These are phyloP conservation scores for Eucalyptus lansdowneana DNA, from an alignment of 345 rosid species.

Conservation along the genomic window DNA sequence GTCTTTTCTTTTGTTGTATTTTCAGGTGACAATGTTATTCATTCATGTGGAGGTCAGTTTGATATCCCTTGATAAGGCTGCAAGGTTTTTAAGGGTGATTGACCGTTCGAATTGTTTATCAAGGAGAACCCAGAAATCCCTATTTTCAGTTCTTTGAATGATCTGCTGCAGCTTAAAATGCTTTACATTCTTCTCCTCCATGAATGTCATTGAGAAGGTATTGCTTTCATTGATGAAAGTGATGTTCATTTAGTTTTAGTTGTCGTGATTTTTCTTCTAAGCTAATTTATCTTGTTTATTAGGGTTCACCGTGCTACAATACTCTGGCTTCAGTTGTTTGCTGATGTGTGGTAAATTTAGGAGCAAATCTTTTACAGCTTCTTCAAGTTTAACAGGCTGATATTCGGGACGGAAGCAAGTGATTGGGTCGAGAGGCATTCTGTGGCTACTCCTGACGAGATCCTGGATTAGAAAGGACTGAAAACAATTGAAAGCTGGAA, in stretches of 20 bases:
- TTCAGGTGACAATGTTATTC: background rate
- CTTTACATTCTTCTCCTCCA: background rate
- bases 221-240: background rate
- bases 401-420: background rate
- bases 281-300: background rate
- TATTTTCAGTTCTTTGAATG: background rate
- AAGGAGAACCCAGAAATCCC: background rate
- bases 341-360: background rate
- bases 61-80: background rate
- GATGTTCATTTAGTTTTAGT: background rate
- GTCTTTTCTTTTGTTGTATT: background rate
- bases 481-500: background rate
- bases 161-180: background rate
- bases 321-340: background rate
- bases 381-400: background rate
- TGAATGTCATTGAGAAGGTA: background rate
- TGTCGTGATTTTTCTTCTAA: background rate
- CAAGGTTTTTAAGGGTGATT: background rate
- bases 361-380: background rate
- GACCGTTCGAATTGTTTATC: background rate
- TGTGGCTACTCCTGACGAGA: background rate
- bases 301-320: background rate
- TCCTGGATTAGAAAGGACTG: background rate
- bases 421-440: background rate
- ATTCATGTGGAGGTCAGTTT: background rate